Evolutionary conservation across 768 basidiomycete species (phyloP), one percentile per base, ranked within the genome.

Genomic region (Megacollybia marginata): DNA sequence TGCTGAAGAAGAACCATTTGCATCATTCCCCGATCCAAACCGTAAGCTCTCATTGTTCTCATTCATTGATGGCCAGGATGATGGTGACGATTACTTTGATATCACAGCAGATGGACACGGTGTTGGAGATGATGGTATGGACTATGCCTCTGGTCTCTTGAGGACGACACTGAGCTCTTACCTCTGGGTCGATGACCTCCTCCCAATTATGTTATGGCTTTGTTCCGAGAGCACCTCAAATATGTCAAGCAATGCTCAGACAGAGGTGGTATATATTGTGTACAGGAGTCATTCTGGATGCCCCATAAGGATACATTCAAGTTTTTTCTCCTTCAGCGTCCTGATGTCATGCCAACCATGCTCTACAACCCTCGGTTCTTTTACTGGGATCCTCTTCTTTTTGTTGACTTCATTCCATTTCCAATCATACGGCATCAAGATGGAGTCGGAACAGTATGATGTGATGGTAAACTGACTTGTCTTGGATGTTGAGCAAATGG

Each of bases 341-440:
- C 36, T 6, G 11, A 48, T 38, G 42, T 48, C 15, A 15, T 13
- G 5, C 48, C 48, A 1, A 32, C 23, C 33, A 5, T 18, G 12
- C 35, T 44, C 1, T 49, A 16, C 16, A 44, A 48, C 42, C 48
- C 48, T 1, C 40, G 48, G 1, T 49, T 49, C 40, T 49, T 49
- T 32, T 49, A 40, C 38, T 49, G 48, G 48, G 48, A 49, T 31
- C 48, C 48, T 1, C 28, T 49, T 8, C 36, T 33, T 32, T 28
- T 49, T 7, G 48, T 49, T 16, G 48, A 49, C 8, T 8, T 6
- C 16, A 32, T 48, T 23, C 36, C 9, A n/a, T 48, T 33, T 9
- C 33, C 11, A 31, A 28, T 5, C 58, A 54, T 2, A 42, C 52
- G n/a, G n/a, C n/a, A n/a, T n/a, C n/a, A n/a, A n/a, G n/a, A n/a